Evolutionary conservation across 2,329 filamentous ascomycete species (phyloP), one percentile per base, ranked within the genome.

Genomic region (Xylaria sp.): DNA sequence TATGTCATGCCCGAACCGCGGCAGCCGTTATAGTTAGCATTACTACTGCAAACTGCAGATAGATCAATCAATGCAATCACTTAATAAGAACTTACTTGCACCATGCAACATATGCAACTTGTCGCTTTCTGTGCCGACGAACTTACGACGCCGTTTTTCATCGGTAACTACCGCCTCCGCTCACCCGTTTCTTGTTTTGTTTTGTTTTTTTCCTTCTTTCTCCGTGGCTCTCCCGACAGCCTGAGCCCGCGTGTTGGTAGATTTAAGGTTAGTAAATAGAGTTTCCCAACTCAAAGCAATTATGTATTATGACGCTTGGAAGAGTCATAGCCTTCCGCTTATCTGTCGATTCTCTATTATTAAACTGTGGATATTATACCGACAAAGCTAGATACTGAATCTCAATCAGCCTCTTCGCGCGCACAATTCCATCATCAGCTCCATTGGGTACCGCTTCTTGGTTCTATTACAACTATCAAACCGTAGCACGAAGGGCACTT

Each of bases 21-120:
- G n/a, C n/a, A n/a, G n/a, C n/a, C n/a, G n/a, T n/a, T n/a, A 29
- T 40, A 42, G 29, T 42, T 50, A 51, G 42, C 29, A 51, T 27
- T 16, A n/a, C n/a, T 5, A 27, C 40, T 42, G 47, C 44, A 37
- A 12, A 48, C 32, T 60, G 35, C 32, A 37, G 25, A 44, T 54
- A 48, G 32, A 48, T 5, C 47, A 50, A 2, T 29, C 21, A 48
- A 35, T n/a, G n/a, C 16, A 3, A 10, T 50, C 53, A 35, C 35
- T 23, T 23, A 55, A 50, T 21, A 40, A n/a, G 13, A 16, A 29
- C 27, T 23, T 32, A 55, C 23, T 27, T 35, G 16, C 40, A 13
- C 37, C 9, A 53, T 5, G 21, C 21, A 9, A 27, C 12, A 6
- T 23, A 3, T 42, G 35, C n/a, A 27, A 13, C 0, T 18, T 32